A percentile compares a stretch with the other conserved stretches of the same genome.
These are phyloP conservation scores for Bruguiera parviflora DNA, from an alignment of 345 rosid genomes.

Conservation along the genomic window DNA sequence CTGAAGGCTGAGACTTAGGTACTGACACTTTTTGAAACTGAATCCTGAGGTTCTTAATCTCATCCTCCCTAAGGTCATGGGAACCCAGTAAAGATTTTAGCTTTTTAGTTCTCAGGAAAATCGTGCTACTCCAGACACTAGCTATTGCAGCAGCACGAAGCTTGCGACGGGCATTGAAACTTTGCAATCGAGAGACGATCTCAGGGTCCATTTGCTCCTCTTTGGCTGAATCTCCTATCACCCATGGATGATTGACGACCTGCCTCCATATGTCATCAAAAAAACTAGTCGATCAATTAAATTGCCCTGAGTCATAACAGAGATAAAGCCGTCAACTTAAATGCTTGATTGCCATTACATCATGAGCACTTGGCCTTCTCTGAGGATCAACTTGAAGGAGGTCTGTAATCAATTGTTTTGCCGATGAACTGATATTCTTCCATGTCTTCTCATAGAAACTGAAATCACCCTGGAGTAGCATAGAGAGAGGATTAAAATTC, in stretches of 20 bases:
- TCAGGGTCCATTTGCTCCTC: constrained; percentile 62
- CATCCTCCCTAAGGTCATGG: constrained; percentile 50
- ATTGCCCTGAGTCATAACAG: background rate
- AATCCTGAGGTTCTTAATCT: constrained; percentile 44
- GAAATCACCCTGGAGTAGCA: constrained; percentile 47
- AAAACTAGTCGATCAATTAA: background rate
- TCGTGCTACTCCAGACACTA: constrained; percentile 53
- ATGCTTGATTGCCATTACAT: constrained; percentile 25
- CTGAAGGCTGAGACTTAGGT: background rate
- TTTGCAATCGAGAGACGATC: constrained; percentile 49
- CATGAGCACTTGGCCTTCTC: constrained; percentile 54
- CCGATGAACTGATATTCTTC: constrained; percentile 58
- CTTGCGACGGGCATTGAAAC: constrained; percentile 56
- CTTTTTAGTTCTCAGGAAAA: constrained; percentile 55
- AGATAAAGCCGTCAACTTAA: background rate
- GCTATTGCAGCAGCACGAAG: constrained; percentile 63
- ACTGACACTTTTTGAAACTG: constrained; percentile 52
- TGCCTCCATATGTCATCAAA: constrained; percentile 12
- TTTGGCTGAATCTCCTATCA: constrained; percentile 54
- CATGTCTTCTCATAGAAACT: constrained; percentile 58
- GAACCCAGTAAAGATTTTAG: constrained; percentile 49
- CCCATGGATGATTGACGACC: constrained; percentile 63
- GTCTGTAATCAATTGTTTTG: constrained; percentile 48
- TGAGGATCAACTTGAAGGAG: constrained; percentile 59
- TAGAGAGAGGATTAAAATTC: background rate